These are phyloP conservation scores for Talaromyces wortmannii DNA, from an alignment of 495 filamentous ascomycete genomes.

Conservation along the genomic window DNA sequence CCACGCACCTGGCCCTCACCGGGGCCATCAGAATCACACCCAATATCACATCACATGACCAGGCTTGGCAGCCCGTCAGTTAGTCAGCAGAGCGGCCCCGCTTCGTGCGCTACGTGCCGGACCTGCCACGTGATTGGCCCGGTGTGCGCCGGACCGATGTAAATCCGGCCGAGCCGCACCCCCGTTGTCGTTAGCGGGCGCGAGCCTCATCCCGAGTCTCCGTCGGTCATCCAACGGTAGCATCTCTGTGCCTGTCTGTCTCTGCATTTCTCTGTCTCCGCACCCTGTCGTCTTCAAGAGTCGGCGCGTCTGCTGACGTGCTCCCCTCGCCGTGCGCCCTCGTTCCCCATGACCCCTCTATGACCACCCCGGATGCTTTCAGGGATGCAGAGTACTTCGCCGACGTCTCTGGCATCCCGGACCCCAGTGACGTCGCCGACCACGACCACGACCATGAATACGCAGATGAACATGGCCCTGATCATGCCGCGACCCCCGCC, in stretches of 20 bases:
- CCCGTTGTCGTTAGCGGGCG: no score
- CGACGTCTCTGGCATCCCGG: constrained; percentile 38
- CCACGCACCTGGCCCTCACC: no score
- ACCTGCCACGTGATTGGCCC: neutral
- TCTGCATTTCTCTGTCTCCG: no score
- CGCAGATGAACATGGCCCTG: neutral
- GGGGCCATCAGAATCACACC: neutral
- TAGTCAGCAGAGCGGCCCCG: neutral
- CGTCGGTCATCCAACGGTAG: no score
- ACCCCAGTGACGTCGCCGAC: constrained; percentile 21
- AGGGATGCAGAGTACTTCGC: constrained; percentile 46
- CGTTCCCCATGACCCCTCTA: constrained; percentile 35
- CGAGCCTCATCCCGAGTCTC: no score
- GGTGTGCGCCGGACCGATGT: neutral
- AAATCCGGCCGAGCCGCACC: constrained; percentile 4
- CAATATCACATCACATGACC: neutral
- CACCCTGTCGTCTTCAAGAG: no score
- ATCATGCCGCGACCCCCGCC: constrained; percentile 3
- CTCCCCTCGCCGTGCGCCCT: constrained; percentile 7
- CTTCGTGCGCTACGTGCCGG: neutral
- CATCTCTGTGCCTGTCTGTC: no score
- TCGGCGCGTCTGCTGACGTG: no score
- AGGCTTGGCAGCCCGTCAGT: neutral
- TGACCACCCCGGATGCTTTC: constrained; percentile 42
- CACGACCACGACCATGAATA: constrained; percentile 15